Evolutionary conservation across 1,284 basidiomycete species (phyloP).

Genomic region (Sporisorium scitamineum): DNA sequence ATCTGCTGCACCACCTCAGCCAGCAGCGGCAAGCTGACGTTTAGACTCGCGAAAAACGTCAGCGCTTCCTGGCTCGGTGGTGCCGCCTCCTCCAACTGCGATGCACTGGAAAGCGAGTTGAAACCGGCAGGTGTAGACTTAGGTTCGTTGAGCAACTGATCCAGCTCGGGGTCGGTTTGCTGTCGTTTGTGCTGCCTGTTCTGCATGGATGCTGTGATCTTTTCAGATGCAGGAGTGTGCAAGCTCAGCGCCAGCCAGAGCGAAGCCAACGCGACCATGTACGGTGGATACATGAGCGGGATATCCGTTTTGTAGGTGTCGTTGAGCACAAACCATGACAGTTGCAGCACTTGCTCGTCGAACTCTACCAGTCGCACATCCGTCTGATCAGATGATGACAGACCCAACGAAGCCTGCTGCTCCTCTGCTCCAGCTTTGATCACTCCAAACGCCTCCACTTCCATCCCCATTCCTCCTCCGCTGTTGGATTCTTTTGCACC

Average conservation of each 20-base stretch:
- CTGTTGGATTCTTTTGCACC: constrained; percentile 6
- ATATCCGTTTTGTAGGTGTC: constrained; percentile 93
- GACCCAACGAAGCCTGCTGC: background rate
- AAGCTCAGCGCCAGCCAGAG: constrained; percentile 77
- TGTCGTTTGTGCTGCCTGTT: constrained; percentile 11
- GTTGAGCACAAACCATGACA: constrained; percentile 86
- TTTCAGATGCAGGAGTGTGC: constrained; percentile 33
- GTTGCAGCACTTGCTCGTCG: constrained; percentile 72
- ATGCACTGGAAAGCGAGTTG: background rate
- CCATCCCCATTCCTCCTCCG: constrained; percentile 8
- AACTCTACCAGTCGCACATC: constrained; percentile 69
- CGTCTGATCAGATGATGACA: background rate
- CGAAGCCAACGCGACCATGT: constrained; percentile 89
- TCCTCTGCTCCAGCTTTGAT: constrained; percentile 10
- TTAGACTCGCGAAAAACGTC: constrained; percentile 84
- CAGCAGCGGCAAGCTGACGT: constrained; percentile 83
- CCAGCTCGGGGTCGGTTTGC: constrained; percentile 67
- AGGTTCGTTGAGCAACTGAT: constrained; percentile 13
- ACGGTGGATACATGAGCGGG: constrained; percentile 90
- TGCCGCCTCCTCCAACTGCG: constrained; percentile 58
- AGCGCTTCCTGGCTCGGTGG: constrained; percentile 73
- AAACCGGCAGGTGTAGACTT: constrained; percentile 23
- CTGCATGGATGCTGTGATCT: constrained; percentile 21
- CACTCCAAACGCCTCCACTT: constrained; percentile 25
- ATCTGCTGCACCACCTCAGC: constrained; percentile 92